Evolutionary conservation across 768 basidiomycete genomes (phyloP), one percentile per base, ranked within the genome.

Genomic region (Leucosporidium creatinivorum): DNA sequence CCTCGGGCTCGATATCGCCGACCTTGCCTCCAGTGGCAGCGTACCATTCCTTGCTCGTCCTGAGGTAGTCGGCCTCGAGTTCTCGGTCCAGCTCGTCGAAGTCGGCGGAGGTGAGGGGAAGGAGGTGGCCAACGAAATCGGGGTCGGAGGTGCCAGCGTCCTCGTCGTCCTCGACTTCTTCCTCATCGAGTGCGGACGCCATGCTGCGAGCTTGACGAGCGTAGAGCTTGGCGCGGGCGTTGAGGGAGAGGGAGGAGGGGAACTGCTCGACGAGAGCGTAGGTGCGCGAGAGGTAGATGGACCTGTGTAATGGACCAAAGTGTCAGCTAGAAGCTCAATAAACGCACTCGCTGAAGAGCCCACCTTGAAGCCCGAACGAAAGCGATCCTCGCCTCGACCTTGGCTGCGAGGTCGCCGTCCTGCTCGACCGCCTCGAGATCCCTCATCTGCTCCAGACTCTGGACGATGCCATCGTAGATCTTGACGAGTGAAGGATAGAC

Each of bases 401-500:
- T 87, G 7, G 87, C 81, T 0, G 87, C 84, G 7, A 96, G 82
- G 70, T 92, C 89, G 0, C 90, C 87, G 73, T 86, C 89, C 77
- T 92, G 90, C 74, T 94, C 91, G 19, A 94, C 89, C 49, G 92
- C 84, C 61, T 85, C 89, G 65, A 96, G 80, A 9, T 84, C 84
- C 31, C 89, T 82, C 85, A 94, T 89, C 77, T 91, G 89, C 62
- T 85, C 84, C 55, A 96, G 80, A 74, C 87, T 88, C 79, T 94
- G 91, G 25, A 94, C 78, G 36, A 91, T 83, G 3, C 89, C 87
- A 77, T 96, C 93, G 52, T 91, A 84, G 1, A 80, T 73, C 78
- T 94, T 94, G 77, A 96, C 87, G 12, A 94, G 81, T 0, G 89
- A 91, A 9, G 91, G 91, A 75, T 85, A 89, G n/a, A 88, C 80